phyloP scores from a whole-genome alignment of 805 yeast genomes.

The Kodamaea kaohsiungensis region DNA sequence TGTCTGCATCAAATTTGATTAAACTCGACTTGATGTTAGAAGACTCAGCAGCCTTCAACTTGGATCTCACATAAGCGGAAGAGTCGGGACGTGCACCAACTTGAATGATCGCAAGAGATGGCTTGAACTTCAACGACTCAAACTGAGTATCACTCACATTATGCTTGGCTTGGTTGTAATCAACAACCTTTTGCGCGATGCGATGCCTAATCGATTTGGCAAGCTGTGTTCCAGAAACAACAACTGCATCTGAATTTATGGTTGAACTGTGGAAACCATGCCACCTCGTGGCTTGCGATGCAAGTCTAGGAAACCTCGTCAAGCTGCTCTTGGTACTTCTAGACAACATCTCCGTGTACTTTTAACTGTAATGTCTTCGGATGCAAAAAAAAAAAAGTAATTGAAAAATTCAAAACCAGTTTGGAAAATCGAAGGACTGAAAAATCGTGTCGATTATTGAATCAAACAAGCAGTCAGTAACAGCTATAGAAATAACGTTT shows the following conservation, averaged over 20 bases:
- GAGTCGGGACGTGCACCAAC: slow-evolving; percentile 92
- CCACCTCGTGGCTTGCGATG: slow-evolving; percentile 1
- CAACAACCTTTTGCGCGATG: slow-evolving; percentile 42
- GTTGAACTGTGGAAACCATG: slow-evolving; percentile 10
- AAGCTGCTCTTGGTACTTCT: slow-evolving; percentile 3
- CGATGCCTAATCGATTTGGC: slow-evolving; percentile 38
- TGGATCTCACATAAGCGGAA: slow-evolving; percentile 87
- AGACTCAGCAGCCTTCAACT: slow-evolving; percentile 84
- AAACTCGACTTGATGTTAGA: slow-evolving; percentile 73
- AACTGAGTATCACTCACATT: slow-evolving; percentile 17
- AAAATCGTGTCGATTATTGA: background rate
- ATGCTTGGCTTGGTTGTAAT: slow-evolving; percentile 27
- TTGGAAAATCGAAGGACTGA: background rate
- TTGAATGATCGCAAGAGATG: slow-evolving; percentile 80
- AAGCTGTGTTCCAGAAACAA: slow-evolving; percentile 44
- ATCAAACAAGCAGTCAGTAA: background rate
- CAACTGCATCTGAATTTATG: slow-evolving; percentile 30
- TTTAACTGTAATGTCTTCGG: background rate
- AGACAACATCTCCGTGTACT: background rate
- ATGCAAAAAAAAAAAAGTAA: background rate
- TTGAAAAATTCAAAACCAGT: background rate
- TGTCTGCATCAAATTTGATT: slow-evolving; percentile 61
- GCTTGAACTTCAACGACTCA: slow-evolving; percentile 53
- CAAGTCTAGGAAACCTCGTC: background rate
- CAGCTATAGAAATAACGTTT: too few species aligned